phyloP scores from a whole-genome alignment of 805 yeast species.

The Millerozyma miso region DNA sequence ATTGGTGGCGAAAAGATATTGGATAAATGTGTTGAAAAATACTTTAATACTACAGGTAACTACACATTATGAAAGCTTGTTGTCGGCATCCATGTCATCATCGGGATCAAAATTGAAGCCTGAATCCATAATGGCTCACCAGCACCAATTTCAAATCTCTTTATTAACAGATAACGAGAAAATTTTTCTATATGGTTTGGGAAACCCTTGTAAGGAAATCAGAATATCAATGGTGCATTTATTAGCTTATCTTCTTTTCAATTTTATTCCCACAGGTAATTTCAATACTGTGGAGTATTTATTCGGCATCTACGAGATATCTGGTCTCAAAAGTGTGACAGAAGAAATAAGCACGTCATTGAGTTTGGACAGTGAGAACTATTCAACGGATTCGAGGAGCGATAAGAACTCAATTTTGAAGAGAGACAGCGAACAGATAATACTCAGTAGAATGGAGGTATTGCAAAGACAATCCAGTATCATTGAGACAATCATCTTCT shows the following conservation, averaged over 20 bases:
- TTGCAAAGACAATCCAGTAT: conserved; percentile 26
- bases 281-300: conserved; percentile 33
- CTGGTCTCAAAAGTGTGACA: conserved; percentile 28
- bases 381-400: conserved; percentile 11
- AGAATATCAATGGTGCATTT: conserved; percentile 35
- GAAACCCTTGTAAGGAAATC: conserved; percentile 30
- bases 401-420: conserved; percentile 16
- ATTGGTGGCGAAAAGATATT: conserved; percentile 26
- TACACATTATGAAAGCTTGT: conserved; percentile 34
- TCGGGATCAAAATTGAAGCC: conserved; percentile 40
- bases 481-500: conserved; percentile 30
- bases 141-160: conserved; percentile 31
- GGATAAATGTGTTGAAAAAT: conserved; percentile 28
- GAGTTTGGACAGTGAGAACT: conserved; percentile 16
- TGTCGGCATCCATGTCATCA: conserved; percentile 29
- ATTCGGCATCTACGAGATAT: conserved; percentile 26
- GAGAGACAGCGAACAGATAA: conserved; percentile 26
- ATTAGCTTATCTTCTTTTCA: conserved; percentile 29
- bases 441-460: conserved; percentile 15
- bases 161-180: conserved; percentile 30
- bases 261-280: conserved; percentile 36
- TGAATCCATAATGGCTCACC: conserved; percentile 37
- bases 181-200: conserved; percentile 23
- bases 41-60: conserved; percentile 28
- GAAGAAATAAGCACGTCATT: conserved; percentile 14